A percentile compares a stretch with the other conserved stretches of the same genome.
These are phyloP conservation scores for Boletellus ananas DNA, from an alignment of 768 basidiomycete species.

Conservation along the genomic window DNA sequence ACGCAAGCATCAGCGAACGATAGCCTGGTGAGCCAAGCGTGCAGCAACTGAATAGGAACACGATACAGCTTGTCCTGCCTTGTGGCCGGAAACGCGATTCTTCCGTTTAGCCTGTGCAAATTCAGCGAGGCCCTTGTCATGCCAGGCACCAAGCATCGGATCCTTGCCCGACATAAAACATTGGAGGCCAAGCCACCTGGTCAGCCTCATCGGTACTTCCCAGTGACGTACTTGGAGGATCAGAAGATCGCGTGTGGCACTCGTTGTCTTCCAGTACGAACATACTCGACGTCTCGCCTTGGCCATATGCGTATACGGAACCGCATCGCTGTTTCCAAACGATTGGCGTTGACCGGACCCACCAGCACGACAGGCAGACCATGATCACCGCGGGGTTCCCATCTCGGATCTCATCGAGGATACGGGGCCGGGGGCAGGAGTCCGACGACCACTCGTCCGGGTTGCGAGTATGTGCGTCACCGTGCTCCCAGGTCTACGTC, in stretches of 20 bases:
- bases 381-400: conserved; percentile 8
- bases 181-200: background rate
- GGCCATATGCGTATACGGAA: background rate
- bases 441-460: background rate
- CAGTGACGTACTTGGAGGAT: background rate
- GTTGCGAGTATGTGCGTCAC: background rate
- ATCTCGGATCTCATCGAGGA: conserved; percentile 13
- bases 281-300: background rate
- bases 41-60: no score
- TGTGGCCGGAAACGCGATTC: no score
- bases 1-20: no score
- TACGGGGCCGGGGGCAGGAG: background rate
- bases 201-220: no score
- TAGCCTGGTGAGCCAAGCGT: no score
- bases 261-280: no score
- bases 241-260: background rate
- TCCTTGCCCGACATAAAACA: background rate
- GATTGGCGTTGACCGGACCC: background rate
- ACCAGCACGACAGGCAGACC: background rate
- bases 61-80: no score
- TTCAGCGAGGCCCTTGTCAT: no score
- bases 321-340: background rate
- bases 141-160: no score
- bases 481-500: conserved; percentile 1
- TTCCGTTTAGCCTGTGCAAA: no score